These are phyloP conservation scores for Entomophthora muscae DNA, from an alignment of 371 early-diverging fungal genomes.

Conservation along the genomic window DNA sequence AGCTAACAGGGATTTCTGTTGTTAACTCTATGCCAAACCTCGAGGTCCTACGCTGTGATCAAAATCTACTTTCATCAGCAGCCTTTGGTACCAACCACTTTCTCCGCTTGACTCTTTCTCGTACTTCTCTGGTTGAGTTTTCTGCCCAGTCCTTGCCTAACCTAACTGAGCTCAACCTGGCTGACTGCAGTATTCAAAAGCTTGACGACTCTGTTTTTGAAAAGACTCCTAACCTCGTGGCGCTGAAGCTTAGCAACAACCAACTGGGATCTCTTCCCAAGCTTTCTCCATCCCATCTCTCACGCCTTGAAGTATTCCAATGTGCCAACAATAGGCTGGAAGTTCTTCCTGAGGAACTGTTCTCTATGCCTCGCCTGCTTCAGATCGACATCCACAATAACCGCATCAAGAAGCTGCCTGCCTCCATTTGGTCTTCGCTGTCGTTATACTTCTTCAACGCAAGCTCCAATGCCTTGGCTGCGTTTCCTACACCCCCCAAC, in stretches of 20 bases:
- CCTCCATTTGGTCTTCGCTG: slow-evolving; percentile 71
- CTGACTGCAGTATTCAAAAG: neutral
- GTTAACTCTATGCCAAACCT: slow-evolving; percentile 33
- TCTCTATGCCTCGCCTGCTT: slow-evolving; percentile 32
- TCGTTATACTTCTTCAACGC: slow-evolving; percentile 44
- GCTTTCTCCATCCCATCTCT: slow-evolving; percentile 52
- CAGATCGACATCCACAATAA: slow-evolving; percentile 43
- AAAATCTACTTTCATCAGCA: slow-evolving; percentile 29
- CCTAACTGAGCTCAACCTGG: slow-evolving; percentile 22
- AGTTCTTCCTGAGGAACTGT: slow-evolving; percentile 2
- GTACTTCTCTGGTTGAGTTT: slow-evolving; percentile 14
- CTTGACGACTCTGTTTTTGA: slow-evolving; percentile 30
- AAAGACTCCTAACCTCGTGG: slow-evolving; percentile 26
- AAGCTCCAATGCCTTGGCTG: slow-evolving; percentile 57
- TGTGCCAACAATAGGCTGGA: slow-evolving; percentile 6
- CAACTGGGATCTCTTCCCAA: slow-evolving; percentile 36
- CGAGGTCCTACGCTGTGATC: slow-evolving; percentile 39
- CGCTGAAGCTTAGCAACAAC: slow-evolving; percentile 48
- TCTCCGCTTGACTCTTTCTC: slow-evolving; percentile 16
- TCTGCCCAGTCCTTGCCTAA: slow-evolving; percentile 27
- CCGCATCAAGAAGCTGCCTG: slow-evolving; percentile 48
- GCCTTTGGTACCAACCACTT: neutral
- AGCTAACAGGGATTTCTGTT: slow-evolving; percentile 38
- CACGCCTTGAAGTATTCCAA: slow-evolving; percentile 16
- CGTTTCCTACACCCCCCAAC: slow-evolving; percentile 27